Evolutionary conservation across 352 stramenopile genomes (phyloP), one percentile per base, ranked within the genome.

Genomic region (Pseudoperonospora humuli): DNA sequence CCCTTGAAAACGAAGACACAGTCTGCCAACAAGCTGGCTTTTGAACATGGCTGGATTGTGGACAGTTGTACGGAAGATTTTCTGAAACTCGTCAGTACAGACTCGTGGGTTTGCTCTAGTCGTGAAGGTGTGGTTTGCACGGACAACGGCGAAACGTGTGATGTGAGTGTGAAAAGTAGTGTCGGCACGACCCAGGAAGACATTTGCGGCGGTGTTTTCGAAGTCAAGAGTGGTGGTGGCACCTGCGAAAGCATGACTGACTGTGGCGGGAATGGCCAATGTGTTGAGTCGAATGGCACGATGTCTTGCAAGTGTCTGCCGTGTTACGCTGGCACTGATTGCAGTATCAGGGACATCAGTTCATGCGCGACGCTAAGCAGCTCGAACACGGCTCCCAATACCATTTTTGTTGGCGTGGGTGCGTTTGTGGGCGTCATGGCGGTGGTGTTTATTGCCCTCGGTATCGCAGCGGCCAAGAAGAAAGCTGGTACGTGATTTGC

Each of bases 301-400:
- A 86, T 70, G 45, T 61, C 67, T 28, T 93, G 80, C 67, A 73
- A 45, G 40, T 93, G 80, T 36, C 42, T 86, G 37, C 65, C 73
- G 0, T 93, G 80, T 52, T 93, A 84, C 65, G 86, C 70, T 9
- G 80, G 80, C n/a, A 67, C 53, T 4, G 64, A 82, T 37, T 93
- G 80, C 64, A 86, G 71, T 20, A 67, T 93, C 13, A 80, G 82
- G 48, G 78, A 89, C 51, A 79, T 76, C 34, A 66, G 50, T 14
- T 68, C 64, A 7, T 93, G 77, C 47, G 78, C 64, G 39, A 73
- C 70, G 28, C 58, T 93, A 13, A 59, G 57, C 14, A 88, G 69
- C 52, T 84, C 64, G 31, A 50, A 67, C 21, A 51, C 56, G 18
- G 80, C 80, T 2, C 80, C 80, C 0, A 77, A 81, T 51, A 46